Percentiles rank a stretch among this genome's conserved stretches.
These are phyloP conservation scores for Tilletia walkeri DNA, from an alignment of 1,284 basidiomycete species.

Conservation along the genomic window DNA sequence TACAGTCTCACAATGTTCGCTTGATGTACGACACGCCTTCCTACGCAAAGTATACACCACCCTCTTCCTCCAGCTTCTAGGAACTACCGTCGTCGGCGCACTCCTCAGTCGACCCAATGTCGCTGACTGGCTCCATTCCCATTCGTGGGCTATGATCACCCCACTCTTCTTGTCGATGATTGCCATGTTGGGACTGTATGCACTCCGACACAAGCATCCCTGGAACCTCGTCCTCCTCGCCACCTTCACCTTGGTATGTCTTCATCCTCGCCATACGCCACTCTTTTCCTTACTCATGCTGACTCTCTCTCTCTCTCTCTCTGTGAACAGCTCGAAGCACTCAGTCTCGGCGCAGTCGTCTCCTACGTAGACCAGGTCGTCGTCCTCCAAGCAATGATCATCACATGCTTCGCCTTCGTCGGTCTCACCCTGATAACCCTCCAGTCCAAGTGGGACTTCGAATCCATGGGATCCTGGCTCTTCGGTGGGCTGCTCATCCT, in stretches of 20 bases:
- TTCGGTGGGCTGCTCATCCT: slow-evolving; percentile 63
- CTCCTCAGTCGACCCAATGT: slow-evolving; percentile 36
- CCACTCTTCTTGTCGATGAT: slow-evolving; percentile 72
- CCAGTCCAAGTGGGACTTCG: slow-evolving; percentile 73
- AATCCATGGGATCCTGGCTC: slow-evolving; percentile 76
- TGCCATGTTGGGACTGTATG: slow-evolving; percentile 74
- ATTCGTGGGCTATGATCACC: slow-evolving; percentile 56
- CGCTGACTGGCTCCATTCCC: slow-evolving; percentile 38
- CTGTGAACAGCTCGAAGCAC: slow-evolving; percentile 30
- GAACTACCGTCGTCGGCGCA: slow-evolving; percentile 41
- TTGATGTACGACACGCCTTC: slow-evolving; percentile 51
- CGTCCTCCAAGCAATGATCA: slow-evolving; percentile 80
- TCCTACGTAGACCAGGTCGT: slow-evolving; percentile 73
- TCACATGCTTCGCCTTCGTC: slow-evolving; percentile 81
- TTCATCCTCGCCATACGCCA: background rate
- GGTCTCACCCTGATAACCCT: slow-evolving; percentile 80
- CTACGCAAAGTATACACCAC: slow-evolving; percentile 47
- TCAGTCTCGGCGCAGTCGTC: slow-evolving; percentile 69
- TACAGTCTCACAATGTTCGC: slow-evolving; percentile 51
- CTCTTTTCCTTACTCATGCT: background rate
- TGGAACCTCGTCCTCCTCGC: slow-evolving; percentile 74
- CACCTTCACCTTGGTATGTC: slow-evolving; percentile 70
- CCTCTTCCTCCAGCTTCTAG: slow-evolving; percentile 50
- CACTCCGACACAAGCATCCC: slow-evolving; percentile 82
- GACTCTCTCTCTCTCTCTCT: background rate